phyloP scores from a whole-genome alignment of 257 asterid species.

The Misopates orontium region DNA sequence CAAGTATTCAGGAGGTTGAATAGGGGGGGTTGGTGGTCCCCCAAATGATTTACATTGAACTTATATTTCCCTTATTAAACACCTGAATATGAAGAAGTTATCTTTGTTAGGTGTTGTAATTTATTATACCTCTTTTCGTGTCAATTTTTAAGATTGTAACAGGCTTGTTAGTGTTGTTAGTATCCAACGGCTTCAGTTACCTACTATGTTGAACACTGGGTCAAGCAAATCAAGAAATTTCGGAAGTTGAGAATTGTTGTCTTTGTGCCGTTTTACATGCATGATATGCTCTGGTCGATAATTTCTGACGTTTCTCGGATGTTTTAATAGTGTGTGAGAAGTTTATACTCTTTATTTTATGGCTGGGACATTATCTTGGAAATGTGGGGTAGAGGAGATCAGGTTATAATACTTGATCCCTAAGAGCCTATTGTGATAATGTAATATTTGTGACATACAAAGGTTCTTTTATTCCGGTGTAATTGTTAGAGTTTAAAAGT shows the following conservation, averaged over 20 bases:
- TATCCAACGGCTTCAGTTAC: background rate
- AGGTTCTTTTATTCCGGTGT: background rate
- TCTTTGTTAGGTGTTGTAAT: no score
- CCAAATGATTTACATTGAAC: background rate
- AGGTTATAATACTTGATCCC: background rate
- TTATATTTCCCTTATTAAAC: no score
- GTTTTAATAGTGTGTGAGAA: background rate
- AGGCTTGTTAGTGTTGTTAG: no score
- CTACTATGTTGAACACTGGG: background rate
- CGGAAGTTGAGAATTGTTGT: background rate
- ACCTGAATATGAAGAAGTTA: no score
- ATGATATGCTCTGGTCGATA: no score
- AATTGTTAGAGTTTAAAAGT: background rate
- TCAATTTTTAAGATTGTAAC: no score
- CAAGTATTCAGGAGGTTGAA: background rate
- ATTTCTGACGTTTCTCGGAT: conserved; percentile 11
- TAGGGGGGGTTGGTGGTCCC: background rate
- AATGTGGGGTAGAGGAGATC: background rate
- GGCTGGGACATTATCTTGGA: background rate
- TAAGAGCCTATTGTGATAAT: background rate
- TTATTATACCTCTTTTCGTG: no score
- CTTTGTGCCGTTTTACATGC: no score
- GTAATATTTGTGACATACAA: background rate
- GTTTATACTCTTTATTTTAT: background rate
- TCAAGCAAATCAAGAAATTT: background rate